These are phyloP conservation scores for Neurospora sp. DNA, from an alignment of 495 filamentous ascomycete genomes.

Conservation along the genomic window DNA sequence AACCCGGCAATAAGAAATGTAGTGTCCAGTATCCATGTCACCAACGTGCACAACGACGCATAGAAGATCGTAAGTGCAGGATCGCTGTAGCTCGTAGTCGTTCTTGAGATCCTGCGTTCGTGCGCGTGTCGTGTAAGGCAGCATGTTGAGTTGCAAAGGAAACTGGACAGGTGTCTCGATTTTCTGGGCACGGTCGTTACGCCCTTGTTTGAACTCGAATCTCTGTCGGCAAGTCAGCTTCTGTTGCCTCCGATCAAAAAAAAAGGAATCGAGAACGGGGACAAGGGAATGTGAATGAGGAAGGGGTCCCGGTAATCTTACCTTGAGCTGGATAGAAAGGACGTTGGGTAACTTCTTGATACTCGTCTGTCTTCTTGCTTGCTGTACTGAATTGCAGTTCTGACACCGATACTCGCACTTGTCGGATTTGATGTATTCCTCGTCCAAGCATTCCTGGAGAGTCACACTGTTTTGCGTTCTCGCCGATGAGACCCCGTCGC, in stretches of 20 bases:
- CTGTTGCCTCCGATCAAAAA: neutral
- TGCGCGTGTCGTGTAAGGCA: slow-evolving; percentile 67
- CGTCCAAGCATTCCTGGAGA: slow-evolving; percentile 63
- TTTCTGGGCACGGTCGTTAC: slow-evolving; percentile 56
- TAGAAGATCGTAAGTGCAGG: slow-evolving; percentile 68
- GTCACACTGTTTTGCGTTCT: slow-evolving; percentile 30
- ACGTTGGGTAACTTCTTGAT: slow-evolving; percentile 76
- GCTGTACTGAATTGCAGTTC: slow-evolving; percentile 59
- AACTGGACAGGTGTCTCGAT: slow-evolving; percentile 74
- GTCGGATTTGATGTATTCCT: slow-evolving; percentile 71
- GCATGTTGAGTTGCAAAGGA: slow-evolving; percentile 78
- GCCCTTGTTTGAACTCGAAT: slow-evolving; percentile 61
- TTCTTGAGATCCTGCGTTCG: slow-evolving; percentile 27
- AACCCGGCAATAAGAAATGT: slow-evolving; percentile 73
- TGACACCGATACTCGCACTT: slow-evolving; percentile 73
- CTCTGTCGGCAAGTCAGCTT: slow-evolving; percentile 38
- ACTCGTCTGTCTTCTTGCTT: slow-evolving; percentile 68
- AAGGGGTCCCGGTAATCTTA: slow-evolving; percentile 22
- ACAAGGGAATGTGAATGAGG: neutral
- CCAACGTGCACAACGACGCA: slow-evolving; percentile 82
- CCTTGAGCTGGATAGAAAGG: slow-evolving; percentile 87
- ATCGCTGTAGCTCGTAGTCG: slow-evolving; percentile 39
- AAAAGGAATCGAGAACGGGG: neutral
- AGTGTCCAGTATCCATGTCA: slow-evolving; percentile 80
- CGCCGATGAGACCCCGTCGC: slow-evolving; percentile 18